Base-by-base conservation (phyloP, 495 filamentous ascomycete species). In the Xanthoparmelia taractica region DNA sequence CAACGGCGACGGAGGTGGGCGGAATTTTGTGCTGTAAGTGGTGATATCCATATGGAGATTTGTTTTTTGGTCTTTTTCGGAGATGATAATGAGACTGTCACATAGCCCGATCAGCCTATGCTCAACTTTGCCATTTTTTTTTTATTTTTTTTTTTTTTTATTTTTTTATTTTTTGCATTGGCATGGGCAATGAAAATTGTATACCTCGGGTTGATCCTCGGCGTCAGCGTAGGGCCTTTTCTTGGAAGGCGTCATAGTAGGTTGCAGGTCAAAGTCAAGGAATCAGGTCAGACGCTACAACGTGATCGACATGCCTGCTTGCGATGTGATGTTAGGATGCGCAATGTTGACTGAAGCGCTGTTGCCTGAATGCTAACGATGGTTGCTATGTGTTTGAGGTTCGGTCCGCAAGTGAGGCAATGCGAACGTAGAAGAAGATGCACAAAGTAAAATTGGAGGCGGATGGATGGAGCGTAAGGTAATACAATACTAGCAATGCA, bases 201-300 rank as follows among this genome's bases (percentile, higher is more conserved):
- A 50, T 67, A 67, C 65, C 61, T 65, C 57, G 34, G 58, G 45
- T 52, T 48, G 50, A 41, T 48, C 58, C 54, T 48, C 45, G 37
- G 61, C 62, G 8, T 64, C 62, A 40, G 54, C 54, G 8, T 27
- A 57, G 18, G 20, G 34, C 48, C 65, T 40, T 43, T 59, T 65
- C 29, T 17, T 38, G 52, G 58, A 48, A 33, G 34, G 25, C 40
- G 31, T 48, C 63, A 65, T 56, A 29, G 29, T n/a, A 27, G 8
- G 48, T 4, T 17, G 10, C 0, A 31, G 27, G 13, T 52, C 11
- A 6, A 11, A 1, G n/a, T n/a, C n/a, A n/a, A n/a, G n/a, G n/a
- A n/a, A n/a, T n/a, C n/a, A n/a, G 27, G 13, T 52, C 5, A 23
- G 7, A 33, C 6, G 29, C 50, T 54, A 54, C 27, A 15, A 17